Evolutionary conservation across 2,329 filamentous ascomycete genomes (phyloP).

Genomic region (Helicocarpus griseus): DNA sequence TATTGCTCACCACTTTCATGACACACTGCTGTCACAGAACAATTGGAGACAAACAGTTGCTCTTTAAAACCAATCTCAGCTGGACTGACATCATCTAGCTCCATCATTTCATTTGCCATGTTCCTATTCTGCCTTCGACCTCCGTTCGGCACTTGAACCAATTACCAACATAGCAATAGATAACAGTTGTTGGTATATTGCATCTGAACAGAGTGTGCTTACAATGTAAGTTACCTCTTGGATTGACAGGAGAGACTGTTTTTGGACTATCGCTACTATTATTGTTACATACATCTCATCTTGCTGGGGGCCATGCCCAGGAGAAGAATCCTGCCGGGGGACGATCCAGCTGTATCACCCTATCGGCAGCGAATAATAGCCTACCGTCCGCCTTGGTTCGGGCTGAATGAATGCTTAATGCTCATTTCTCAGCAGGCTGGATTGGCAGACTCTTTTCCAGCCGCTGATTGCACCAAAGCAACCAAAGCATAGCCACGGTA

Average conservation of each 20-base stretch:
- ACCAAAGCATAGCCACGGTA: neutral
- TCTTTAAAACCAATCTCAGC: conserved; percentile 11
- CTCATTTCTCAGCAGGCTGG: neutral
- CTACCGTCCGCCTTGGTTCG: neutral
- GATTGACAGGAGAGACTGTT: too few relatives aligned
- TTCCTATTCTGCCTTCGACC: neutral
- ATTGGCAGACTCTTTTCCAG: too few relatives aligned
- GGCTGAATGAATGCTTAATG: neutral
- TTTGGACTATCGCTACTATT: too few relatives aligned
- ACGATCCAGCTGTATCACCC: neutral
- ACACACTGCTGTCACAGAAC: conserved; percentile 10
- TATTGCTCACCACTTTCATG: conserved; percentile 17
- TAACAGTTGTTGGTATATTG: too few relatives aligned
- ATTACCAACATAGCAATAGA: too few relatives aligned
- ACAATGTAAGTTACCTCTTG: too few relatives aligned
- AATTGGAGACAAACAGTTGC: conserved; percentile 6
- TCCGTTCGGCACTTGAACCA: too few relatives aligned
- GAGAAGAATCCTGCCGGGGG: too few relatives aligned
- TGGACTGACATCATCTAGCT: neutral
- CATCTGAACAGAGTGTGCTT: too few relatives aligned
- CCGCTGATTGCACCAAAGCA: neutral
- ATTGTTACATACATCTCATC: too few relatives aligned
- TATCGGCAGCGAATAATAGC: too few relatives aligned
- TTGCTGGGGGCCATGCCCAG: too few relatives aligned
- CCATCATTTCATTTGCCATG: neutral